Evolutionary conservation across 2,329 filamentous ascomycete genomes (phyloP).

Genomic region (Botryosphaeria dothidea): DNA sequence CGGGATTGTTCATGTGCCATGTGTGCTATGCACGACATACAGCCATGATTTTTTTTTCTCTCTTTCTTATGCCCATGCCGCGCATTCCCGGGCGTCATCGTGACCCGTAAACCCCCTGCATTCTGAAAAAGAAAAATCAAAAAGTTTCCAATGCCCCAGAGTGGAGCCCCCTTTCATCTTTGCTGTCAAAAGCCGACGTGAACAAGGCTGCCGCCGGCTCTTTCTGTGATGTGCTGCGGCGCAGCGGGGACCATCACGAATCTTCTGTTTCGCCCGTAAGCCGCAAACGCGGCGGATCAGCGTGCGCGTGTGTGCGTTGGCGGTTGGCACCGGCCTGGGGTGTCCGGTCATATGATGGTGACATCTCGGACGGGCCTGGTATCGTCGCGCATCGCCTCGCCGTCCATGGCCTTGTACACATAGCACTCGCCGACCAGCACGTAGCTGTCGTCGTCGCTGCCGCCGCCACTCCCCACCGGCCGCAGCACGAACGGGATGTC

Average conservation of each 20-base stretch:
- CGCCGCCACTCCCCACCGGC: not conserved
- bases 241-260: not conserved
- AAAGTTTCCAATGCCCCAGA: not conserved
- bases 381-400: conserved; percentile 14
- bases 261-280: conserved; percentile 1
- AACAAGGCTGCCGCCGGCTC: not conserved
- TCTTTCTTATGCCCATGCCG: not conserved
- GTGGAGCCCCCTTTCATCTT: not conserved
- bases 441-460: not conserved
- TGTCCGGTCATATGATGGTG: conserved; percentile 14
- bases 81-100: not conserved
- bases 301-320: no score
- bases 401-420: conserved; percentile 19
- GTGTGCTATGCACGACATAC: conserved; percentile 10
- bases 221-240: not conserved
- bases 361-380: conserved; percentile 12
- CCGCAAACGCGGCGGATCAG: not conserved
- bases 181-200: not conserved
- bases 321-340: no score
- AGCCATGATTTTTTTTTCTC: not conserved
- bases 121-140: not conserved
- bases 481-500: conserved; percentile 18
- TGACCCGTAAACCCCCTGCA: not conserved
- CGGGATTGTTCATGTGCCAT: conserved; percentile 11
- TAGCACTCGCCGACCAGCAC: conserved; percentile 19